Base-by-base conservation (phyloP, 2,329 filamentous ascomycete genomes). In the Penicillium sp. region DNA sequence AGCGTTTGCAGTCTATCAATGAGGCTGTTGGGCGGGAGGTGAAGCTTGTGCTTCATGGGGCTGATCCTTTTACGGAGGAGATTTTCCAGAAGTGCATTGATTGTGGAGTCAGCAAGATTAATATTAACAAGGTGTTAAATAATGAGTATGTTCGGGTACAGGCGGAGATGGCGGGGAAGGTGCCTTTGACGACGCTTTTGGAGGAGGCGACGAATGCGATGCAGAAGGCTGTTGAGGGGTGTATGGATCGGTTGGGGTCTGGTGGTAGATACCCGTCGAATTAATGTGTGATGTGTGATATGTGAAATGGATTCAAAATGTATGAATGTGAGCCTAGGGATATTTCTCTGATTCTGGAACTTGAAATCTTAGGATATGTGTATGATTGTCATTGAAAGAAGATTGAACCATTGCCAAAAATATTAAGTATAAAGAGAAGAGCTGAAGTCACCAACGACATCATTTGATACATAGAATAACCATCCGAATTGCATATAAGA, bases 51-150 rank as follows among this genome's bases (percentile, higher is more conserved):
- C 70, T 85, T 58, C 83, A 85, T 64, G 83, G 82, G 2, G 82
- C 82, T 1, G 83, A 84, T 58, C 79, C 77, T 4, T 85, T 84
- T 59, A 76, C 78, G 2, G 73, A 78, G 63, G 79, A 82, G 60
- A 78, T 83, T 42, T 79, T 84, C 59, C 69, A 73, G 39, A 77
- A 78, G 63, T 84, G 81, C 52, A 81, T 84, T 56, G 74, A 76
- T 53, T 76, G 76, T 47, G 82, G 82, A 6, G 78, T 84, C 34
- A 77, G 78, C 16, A 80, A 83, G 66, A 72, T 83, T 38, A 85
- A 85, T 68, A 79, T 84, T 43, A 85, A 85, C 62, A 82, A 83
- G 69, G 77, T 82, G 26, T 74, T 85, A 63, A 82, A 81, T 69
- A 70, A 77, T 64, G 69, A 78, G 68, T 78, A 81, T 70, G 68